Evolutionary conservation across 305 asterid genomes (phyloP).

Genomic region (Rubia tinctorum): DNA sequence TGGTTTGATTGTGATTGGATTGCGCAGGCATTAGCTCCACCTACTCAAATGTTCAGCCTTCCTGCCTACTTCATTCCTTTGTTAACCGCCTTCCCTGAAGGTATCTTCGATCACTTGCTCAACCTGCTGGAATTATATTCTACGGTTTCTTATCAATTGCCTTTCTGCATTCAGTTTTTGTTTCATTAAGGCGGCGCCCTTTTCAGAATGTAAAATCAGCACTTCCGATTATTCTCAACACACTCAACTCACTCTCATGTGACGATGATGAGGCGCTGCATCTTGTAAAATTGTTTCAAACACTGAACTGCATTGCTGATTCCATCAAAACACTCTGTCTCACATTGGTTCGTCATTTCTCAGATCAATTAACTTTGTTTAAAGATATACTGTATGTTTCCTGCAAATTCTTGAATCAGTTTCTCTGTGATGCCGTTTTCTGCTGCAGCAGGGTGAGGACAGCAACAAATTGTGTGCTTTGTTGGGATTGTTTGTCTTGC

Average conservation of each 20-base stretch:
- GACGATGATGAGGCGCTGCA: slow-evolving; percentile 45
- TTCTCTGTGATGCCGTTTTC: slow-evolving; percentile 18
- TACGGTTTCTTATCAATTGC: slow-evolving; percentile 11
- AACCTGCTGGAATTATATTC: neutral
- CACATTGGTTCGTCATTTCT: slow-evolving; percentile 49
- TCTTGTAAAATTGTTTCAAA: slow-evolving; percentile 42
- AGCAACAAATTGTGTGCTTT: slow-evolving; percentile 53
- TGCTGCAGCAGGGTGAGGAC: slow-evolving; percentile 59
- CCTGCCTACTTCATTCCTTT: slow-evolving; percentile 65
- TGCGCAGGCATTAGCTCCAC: slow-evolving; percentile 69
- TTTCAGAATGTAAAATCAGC: slow-evolving; percentile 69
- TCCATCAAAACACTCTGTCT: slow-evolving; percentile 53
- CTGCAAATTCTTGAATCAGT: slow-evolving; percentile 11
- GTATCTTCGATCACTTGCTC: slow-evolving; percentile 26
- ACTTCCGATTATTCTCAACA: slow-evolving; percentile 68
- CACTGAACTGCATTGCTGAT: slow-evolving; percentile 54
- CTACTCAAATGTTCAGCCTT: slow-evolving; percentile 39
- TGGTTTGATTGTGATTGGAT: neutral
- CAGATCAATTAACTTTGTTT: slow-evolving; percentile 13
- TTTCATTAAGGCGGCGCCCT: slow-evolving; percentile 59
- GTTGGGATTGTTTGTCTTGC: slow-evolving; percentile 74
- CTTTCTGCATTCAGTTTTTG: slow-evolving; percentile 50
- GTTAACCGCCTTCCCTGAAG: slow-evolving; percentile 61
- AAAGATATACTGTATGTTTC: neutral
- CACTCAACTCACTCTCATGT: slow-evolving; percentile 42